These are phyloP conservation scores for Fusarium temperatum DNA, from an alignment of 2,329 filamentous ascomycete genomes.

Conservation along the genomic window DNA sequence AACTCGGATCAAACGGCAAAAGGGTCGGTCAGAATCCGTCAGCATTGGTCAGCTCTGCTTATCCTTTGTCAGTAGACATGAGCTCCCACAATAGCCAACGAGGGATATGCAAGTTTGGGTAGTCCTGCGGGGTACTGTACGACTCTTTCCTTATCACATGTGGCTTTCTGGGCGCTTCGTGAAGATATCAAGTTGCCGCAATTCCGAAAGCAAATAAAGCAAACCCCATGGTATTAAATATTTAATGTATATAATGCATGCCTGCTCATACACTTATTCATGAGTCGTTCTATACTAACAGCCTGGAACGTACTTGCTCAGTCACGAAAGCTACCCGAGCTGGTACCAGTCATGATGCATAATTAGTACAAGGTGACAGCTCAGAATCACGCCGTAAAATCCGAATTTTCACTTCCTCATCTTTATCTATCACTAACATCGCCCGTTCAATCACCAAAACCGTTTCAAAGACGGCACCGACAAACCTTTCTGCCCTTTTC, in stretches of 20 bases:
- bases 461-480: not conserved
- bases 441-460: not conserved
- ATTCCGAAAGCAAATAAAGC: not conserved
- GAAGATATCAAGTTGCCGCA: not conserved
- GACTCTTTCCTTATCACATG: too few species aligned
- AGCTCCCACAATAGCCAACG: not conserved
- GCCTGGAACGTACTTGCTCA: not conserved
- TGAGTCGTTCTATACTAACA: too few species aligned
- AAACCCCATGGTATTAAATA: too few species aligned
- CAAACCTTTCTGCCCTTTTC: not conserved
- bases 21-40: not conserved
- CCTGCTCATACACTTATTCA: not conserved
- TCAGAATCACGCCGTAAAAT: rapidly evolving
- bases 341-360: not conserved
- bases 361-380: not conserved
- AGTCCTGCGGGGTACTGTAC: too few species aligned
- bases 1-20: not conserved
- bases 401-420: not conserved
- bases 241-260: not conserved
- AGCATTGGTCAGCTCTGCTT: not conserved
- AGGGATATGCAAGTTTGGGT: too few species aligned
- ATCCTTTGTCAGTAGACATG: not conserved
- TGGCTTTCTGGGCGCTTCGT: too few species aligned
- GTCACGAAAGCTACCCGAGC: not conserved
- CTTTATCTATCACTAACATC: not conserved